Conservation (phyloP, 2,329 filamentous ascomycete species). For the Daldinia sp. region DNA sequence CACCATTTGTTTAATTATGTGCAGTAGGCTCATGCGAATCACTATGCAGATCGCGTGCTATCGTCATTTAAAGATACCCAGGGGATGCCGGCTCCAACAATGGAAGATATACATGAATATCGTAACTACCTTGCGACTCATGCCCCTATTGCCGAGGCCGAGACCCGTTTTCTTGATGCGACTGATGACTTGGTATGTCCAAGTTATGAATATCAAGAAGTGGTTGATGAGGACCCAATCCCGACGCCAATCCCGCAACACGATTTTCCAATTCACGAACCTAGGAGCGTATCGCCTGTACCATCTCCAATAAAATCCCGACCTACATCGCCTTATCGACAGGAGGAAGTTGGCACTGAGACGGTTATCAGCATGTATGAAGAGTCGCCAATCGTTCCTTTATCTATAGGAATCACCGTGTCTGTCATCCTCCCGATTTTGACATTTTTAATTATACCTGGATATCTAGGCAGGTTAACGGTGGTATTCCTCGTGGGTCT, state of each 20-base stretch:
- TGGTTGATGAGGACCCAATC: constrained; percentile 39
- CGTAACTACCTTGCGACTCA: constrained; percentile 67
- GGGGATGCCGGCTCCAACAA: constrained; percentile 61
- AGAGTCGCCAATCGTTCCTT: constrained; percentile 40
- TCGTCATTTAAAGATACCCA: constrained; percentile 68
- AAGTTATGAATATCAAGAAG: constrained; percentile 43
- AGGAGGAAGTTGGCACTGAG: constrained; percentile 23
- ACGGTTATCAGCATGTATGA: constrained; percentile 29
- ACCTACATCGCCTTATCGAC: constrained; percentile 32
- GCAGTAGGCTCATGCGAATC: constrained; percentile 21
- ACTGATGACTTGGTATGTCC: constrained; percentile 66
- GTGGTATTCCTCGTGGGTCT: constrained; percentile 66
- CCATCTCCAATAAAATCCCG: constrained; percentile 34
- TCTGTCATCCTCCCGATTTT: constrained; percentile 69
- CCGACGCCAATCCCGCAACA: constrained; percentile 40
- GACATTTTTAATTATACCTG: constrained; percentile 68
- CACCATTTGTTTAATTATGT: not conserved
- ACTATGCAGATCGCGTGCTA: constrained; percentile 66
- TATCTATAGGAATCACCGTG: constrained; percentile 61
- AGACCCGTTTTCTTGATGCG: constrained; percentile 70
- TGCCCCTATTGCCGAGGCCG: constrained; percentile 67
- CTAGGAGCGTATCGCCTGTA: constrained; percentile 31
- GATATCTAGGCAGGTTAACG: constrained; percentile 68
- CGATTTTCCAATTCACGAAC: constrained; percentile 30
- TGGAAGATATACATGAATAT: constrained; percentile 63